phyloP scores from a whole-genome alignment of 2,329 filamentous ascomycete species.

The Coccinonectria pachysandricola region DNA sequence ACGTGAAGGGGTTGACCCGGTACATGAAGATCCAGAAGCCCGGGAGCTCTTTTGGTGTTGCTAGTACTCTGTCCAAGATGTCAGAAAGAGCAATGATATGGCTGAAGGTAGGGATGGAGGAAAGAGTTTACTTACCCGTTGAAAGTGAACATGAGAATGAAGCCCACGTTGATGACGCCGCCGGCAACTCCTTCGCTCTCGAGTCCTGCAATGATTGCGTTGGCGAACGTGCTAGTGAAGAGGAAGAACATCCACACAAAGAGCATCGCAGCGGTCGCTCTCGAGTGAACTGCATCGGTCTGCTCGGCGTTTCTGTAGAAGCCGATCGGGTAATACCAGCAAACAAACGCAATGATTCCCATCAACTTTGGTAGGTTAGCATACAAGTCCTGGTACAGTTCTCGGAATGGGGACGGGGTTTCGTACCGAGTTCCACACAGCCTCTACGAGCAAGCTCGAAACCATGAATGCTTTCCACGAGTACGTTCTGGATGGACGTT shows the following conservation, averaged over 20 bases:
- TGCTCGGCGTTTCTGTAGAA: conserved; percentile 47
- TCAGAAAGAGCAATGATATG: no score
- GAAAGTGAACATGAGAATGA: conserved; percentile 54
- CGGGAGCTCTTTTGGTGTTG: conserved; percentile 49
- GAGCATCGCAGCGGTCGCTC: conserved; percentile 53
- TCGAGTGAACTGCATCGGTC: conserved; percentile 33
- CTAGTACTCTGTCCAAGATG: conserved; percentile 47
- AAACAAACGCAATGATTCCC: conserved; percentile 47
- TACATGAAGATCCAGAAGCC: conserved; percentile 74
- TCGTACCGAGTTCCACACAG: conserved; percentile 56
- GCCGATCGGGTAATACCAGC: conserved; percentile 60
- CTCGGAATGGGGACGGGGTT: neutral
- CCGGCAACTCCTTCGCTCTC: conserved; percentile 53
- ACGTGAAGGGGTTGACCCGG: conserved; percentile 63
- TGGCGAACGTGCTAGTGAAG: conserved; percentile 55
- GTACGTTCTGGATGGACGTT: conserved; percentile 57
- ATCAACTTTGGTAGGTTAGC: no score
- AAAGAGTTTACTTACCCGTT: conserved; percentile 50
- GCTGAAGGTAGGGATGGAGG: no score
- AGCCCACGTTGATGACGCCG: conserved; percentile 53
- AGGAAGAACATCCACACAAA: conserved; percentile 54
- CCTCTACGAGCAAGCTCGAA: conserved; percentile 50
- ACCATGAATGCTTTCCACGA: conserved; percentile 59
- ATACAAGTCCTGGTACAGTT: no score
- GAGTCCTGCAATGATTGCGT: conserved; percentile 53